Percentiles rank a stretch among this genome's conserved stretches.
These are phyloP conservation scores for Retiboletus fuscus DNA, from an alignment of 1,284 basidiomycete species.

Conservation along the genomic window DNA sequence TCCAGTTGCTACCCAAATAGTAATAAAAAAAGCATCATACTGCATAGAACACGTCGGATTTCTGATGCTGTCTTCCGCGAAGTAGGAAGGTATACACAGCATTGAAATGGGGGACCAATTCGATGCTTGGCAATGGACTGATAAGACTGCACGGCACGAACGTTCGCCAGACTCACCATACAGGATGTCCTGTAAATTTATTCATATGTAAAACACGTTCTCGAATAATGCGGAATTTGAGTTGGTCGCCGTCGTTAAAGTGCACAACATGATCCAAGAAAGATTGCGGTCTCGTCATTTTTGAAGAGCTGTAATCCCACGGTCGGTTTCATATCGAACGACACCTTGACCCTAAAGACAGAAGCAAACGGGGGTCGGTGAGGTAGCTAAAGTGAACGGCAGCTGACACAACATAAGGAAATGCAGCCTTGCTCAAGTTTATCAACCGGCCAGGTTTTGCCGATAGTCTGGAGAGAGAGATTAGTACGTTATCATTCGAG, in stretches of 20 bases:
- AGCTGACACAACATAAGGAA: too few relatives aligned
- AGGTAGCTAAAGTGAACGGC: too few relatives aligned
- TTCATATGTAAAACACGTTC: constrained; percentile 24
- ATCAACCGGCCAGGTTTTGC: too few relatives aligned
- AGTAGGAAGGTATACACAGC: constrained; percentile 18
- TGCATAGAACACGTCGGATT: constrained; percentile 25
- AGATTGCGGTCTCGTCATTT: too few relatives aligned
- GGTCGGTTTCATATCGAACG: too few relatives aligned
- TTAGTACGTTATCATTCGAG: too few relatives aligned
- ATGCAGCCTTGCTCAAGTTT: too few relatives aligned
- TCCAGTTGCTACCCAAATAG: constrained; percentile 13
- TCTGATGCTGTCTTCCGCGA: constrained; percentile 8
- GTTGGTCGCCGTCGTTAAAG: neutral
- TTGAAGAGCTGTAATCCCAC: too few relatives aligned
- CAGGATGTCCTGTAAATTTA: constrained; percentile 22
- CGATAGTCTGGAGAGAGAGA: too few relatives aligned
- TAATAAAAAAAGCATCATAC: constrained; percentile 23
- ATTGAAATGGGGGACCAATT: constrained; percentile 29
- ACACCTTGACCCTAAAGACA: too few relatives aligned
- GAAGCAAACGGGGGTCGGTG: too few relatives aligned
- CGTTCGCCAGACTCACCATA: too few relatives aligned
- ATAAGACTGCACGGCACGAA: constrained; percentile 6
- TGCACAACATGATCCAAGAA: constrained; percentile 5
- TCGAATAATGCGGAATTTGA: constrained; percentile 9
- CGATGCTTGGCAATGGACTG: neutral